Base-by-base conservation (phyloP, 2,329 filamentous ascomycete species). In the Fusarium brevicatenulatum region DNA sequence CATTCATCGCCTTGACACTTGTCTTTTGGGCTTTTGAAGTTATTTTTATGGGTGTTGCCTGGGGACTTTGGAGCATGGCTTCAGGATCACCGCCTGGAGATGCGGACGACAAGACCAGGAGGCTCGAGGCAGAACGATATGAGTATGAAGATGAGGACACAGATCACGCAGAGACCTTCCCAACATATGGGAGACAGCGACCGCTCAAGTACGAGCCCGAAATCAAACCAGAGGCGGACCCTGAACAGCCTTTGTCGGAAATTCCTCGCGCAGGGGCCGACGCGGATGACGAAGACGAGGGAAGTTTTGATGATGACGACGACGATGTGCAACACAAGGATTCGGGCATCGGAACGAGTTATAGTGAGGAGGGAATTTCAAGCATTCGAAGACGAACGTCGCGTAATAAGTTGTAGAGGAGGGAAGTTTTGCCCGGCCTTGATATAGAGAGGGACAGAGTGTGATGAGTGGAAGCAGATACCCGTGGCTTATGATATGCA, bases 1-100 rank as follows among this genome's bases (percentile, higher is more conserved):
- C 91, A 9, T 95, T 94, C 66, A 58, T 92, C 2, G 77, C 91
- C 2, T 92, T 95, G 76, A 93, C 91, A 0, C 81, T 85, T 2
- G 75, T 89, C 1, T 98, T 98, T 81, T 98, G 95, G 94, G 79
- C 84, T 3, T 89, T 90, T 18, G 94, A 95, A 78, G 86, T 97
- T 77, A 72, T 90, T 1, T 92, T 91, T 46, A 89, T 93, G 80
- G 84, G 86, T 2, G 42, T 91, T 2, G 91, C 89, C 0, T 97
- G 93, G 92, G 80, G 88, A 4, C 50, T 88, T 75, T 93, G 73
- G 78, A 78, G 59, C 25, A 85, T 80, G 13, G 83, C 83, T 39
- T 80, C 69, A 16, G 70, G 71, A 28, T 58, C 72, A 36, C 13
- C 65, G 8, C 61, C 73, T 23, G 66, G 36, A 28, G 61, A 61